A percentile compares a stretch with the other conserved stretches of the same genome.
Evolutionary conservation across 129 eudicot species (phyloP).

Genomic region (Artemisia tridentata): DNA sequence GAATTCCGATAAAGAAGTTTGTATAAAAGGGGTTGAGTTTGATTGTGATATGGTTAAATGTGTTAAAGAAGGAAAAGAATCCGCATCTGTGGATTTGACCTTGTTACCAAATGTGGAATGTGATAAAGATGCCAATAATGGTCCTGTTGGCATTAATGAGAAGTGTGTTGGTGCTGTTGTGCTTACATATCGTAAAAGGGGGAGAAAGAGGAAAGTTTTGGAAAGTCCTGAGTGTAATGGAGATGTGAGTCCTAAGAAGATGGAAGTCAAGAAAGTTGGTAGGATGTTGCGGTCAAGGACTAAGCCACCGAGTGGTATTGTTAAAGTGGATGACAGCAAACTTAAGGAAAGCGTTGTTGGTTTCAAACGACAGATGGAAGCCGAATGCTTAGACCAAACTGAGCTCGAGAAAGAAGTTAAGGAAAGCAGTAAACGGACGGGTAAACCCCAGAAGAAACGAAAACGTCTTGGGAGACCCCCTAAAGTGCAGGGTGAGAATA

Average conservation of each 20-base stretch:
- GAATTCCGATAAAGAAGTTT: conserved; percentile 10
- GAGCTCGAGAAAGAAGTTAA: conserved; percentile 20
- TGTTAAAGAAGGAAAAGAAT: conserved; percentile 1
- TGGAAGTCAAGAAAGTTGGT: conserved; percentile 26
- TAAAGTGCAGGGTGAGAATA: conserved; percentile 28
- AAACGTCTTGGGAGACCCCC: conserved; percentile 62
- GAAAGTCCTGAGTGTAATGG: conserved; percentile 29
- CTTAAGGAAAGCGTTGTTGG: conserved; percentile 28
- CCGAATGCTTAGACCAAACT: conserved; percentile 35
- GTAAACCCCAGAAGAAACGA: conserved; percentile 27
- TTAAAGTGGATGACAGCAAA: conserved; percentile 33
- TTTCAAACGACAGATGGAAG: conserved; percentile 34
- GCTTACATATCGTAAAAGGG: conserved; percentile 22
- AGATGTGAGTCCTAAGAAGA: conserved; percentile 21
- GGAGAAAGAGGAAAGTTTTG: conserved; percentile 47
- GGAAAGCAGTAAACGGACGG: background rate
- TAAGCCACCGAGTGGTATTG: conserved; percentile 29
- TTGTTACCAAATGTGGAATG: background rate
- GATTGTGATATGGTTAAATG: conserved; percentile 6
- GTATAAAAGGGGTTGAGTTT: conserved; percentile 12
- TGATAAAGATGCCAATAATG: background rate
- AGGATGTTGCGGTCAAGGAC: conserved; percentile 76
- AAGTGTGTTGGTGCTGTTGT: background rate
- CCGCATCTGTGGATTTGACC: background rate
- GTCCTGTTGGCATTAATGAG: conserved; percentile 18